phyloP scores from a whole-genome alignment of 352 stramenopile species.

The Globisporangium camurandrum region DNA sequence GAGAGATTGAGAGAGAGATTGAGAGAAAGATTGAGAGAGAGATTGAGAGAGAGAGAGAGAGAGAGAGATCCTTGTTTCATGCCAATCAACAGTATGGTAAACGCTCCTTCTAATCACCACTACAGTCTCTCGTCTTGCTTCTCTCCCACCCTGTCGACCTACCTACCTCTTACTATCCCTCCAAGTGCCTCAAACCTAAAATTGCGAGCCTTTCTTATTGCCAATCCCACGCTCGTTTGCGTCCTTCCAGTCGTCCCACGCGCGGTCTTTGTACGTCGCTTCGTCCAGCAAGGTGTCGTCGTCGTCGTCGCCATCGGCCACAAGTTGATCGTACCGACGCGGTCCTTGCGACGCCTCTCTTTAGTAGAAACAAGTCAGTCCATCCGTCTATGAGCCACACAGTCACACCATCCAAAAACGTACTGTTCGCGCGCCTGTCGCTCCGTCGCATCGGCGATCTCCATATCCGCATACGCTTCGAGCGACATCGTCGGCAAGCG shows the following conservation, averaged over 20 bases:
- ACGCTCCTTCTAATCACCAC: too few species aligned
- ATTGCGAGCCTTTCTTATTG: constrained; percentile 95
- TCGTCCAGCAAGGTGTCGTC: constrained; percentile 89
- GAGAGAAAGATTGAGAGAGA: too few species aligned
- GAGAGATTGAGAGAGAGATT: too few species aligned
- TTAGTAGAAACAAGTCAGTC: constrained; percentile 8
- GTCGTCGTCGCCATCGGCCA: constrained; percentile 94
- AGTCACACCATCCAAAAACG: constrained; percentile 4
- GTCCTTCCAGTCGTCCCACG: constrained; percentile 97
- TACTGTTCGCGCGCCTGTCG: constrained; percentile 75
- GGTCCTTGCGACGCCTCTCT: constrained; percentile 51
- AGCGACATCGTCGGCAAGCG: constrained; percentile 94
- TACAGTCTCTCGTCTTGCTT: too few species aligned
- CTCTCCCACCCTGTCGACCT: background rate
- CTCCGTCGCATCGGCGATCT: constrained; percentile 85
- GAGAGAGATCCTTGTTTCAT: too few species aligned
- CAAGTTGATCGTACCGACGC: constrained; percentile 91
- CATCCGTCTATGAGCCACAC: background rate
- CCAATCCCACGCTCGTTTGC: constrained; percentile 93
- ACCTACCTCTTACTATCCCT: constrained; percentile 2
- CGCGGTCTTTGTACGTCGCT: constrained; percentile 88
- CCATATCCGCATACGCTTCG: constrained; percentile 88
- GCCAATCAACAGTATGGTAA: too few species aligned
- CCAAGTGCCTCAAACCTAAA: constrained; percentile 43
- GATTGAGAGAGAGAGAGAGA: too few species aligned